Percentiles rank a stretch among this genome's conserved stretches.
Evolutionary conservation across 2,329 filamentous ascomycete species (phyloP).

Genomic region (Stenocarpella maydis): DNA sequence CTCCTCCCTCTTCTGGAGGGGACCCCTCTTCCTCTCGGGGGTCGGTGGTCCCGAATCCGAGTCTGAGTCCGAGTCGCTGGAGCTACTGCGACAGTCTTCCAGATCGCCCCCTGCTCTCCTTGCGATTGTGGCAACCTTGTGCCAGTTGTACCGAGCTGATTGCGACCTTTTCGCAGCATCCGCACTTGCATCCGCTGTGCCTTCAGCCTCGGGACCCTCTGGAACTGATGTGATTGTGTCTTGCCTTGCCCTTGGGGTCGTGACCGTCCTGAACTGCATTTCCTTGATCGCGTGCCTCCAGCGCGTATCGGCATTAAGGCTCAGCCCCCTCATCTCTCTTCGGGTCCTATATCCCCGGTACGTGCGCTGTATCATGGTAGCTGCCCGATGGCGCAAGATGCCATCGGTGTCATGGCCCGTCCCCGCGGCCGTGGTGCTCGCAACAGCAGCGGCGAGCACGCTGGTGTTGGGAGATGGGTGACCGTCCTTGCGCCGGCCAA

Average conservation of each 20-base stretch:
- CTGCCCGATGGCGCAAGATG: slow-evolving; percentile 52
- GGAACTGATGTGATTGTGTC: slow-evolving; percentile 21
- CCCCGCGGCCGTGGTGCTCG: slow-evolving; percentile 21
- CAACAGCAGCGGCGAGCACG: slow-evolving; percentile 19
- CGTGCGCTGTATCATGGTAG: slow-evolving; percentile 70
- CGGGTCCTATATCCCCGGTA: slow-evolving; percentile 81
- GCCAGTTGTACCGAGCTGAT: slow-evolving; percentile 75
- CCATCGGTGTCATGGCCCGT: slow-evolving; percentile 37
- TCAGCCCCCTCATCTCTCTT: slow-evolving; percentile 73
- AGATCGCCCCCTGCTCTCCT: slow-evolving; percentile 77
- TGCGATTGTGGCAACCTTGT: slow-evolving; percentile 74
- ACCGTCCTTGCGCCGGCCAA: slow-evolving; percentile 29
- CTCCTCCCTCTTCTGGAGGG: slow-evolving; percentile 53
- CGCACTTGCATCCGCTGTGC: slow-evolving; percentile 32
- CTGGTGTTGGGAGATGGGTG: slow-evolving; percentile 26
- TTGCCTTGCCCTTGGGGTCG: slow-evolving; percentile 52
- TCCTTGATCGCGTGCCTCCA: slow-evolving; percentile 74
- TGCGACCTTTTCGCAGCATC: slow-evolving; percentile 38
- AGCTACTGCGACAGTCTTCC: slow-evolving; percentile 48
- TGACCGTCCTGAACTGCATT: slow-evolving; percentile 61
- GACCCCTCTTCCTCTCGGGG: slow-evolving; percentile 49
- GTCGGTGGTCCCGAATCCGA: slow-evolving; percentile 44
- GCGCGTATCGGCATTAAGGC: slow-evolving; percentile 72
- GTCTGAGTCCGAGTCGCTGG: slow-evolving; percentile 53
- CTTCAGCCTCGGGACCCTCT: slow-evolving; percentile 25